Conservation (phyloP, 768 basidiomycete species). For the Pulveroboletus sp. region DNA sequence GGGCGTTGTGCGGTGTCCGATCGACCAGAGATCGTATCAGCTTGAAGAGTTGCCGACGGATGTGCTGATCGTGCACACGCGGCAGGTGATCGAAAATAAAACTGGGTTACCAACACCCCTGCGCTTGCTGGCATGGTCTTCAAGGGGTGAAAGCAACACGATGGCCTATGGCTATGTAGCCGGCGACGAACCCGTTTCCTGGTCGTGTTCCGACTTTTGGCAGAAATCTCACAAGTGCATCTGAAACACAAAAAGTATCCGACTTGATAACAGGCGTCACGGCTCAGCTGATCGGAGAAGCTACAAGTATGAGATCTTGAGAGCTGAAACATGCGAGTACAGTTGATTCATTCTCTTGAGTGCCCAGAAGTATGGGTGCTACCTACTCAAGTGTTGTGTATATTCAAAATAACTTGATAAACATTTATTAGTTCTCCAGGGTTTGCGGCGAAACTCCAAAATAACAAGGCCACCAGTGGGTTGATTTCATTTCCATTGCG, state of each 20-base stretch:
- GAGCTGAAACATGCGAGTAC: neutral
- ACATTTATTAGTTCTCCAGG: no score
- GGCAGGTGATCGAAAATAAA: neutral
- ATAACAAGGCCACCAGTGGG: no score
- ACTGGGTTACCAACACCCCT: neutral
- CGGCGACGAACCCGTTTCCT: neutral
- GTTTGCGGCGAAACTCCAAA: no score
- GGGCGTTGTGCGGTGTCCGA: neutral
- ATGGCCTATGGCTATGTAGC: neutral
- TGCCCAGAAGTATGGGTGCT: no score
- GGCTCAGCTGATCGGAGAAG: neutral
- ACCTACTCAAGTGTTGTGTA: no score
- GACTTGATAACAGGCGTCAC: neutral
- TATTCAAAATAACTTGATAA: no score
- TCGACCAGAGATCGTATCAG: conserved; percentile 2
- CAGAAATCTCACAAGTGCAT: neutral
- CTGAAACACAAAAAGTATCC: conserved; percentile 1
- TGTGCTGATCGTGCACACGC: neutral
- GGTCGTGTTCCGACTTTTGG: neutral
- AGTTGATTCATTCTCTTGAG: no score
- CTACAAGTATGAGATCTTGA: neutral
- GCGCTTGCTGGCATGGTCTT: no score
- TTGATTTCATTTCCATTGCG: no score
- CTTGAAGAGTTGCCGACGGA: neutral
- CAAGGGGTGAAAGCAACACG: neutral